Evolutionary conservation across 441 rosid species (phyloP).

Genomic region (Populus hybrid): DNA sequence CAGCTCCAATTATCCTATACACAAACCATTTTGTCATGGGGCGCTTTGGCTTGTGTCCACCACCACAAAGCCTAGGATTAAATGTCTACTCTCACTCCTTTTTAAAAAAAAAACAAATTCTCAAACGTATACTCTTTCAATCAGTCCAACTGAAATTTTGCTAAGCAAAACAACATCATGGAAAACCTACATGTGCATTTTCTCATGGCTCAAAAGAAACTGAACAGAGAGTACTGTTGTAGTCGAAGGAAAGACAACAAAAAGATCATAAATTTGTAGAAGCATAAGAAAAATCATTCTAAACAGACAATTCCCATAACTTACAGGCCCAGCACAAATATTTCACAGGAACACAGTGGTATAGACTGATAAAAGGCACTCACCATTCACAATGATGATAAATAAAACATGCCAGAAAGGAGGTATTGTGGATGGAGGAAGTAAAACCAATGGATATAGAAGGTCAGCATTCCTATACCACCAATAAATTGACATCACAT

Average conservation of each 20-base stretch:
- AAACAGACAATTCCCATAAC: neutral
- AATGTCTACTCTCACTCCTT: neutral
- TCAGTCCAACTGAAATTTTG: too few relatives aligned
- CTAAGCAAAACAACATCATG: neutral
- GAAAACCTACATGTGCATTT: neutral
- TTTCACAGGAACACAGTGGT: constrained; percentile 1
- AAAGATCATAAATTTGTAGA: neutral
- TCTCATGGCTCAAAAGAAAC: neutral
- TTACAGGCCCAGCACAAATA: neutral
- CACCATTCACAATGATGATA: constrained; percentile 58
- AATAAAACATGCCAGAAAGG: constrained; percentile 65
- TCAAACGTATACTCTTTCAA: neutral
- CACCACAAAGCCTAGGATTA: neutral
- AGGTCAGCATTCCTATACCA: constrained; percentile 52
- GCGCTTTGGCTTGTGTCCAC: neutral
- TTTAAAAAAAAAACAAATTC: too few relatives aligned
- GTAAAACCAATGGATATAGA: constrained; percentile 50
- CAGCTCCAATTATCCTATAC: neutral
- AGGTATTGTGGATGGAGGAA: constrained; percentile 53
- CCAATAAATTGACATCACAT: constrained; percentile 57
- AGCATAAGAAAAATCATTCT: neutral
- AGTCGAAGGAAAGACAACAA: neutral
- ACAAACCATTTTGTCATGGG: neutral
- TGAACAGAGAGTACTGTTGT: neutral
- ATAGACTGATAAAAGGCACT: neutral